Base-by-base conservation (phyloP, 2,329 filamentous ascomycete species). In the Mycosphaerella arachidis region DNA sequence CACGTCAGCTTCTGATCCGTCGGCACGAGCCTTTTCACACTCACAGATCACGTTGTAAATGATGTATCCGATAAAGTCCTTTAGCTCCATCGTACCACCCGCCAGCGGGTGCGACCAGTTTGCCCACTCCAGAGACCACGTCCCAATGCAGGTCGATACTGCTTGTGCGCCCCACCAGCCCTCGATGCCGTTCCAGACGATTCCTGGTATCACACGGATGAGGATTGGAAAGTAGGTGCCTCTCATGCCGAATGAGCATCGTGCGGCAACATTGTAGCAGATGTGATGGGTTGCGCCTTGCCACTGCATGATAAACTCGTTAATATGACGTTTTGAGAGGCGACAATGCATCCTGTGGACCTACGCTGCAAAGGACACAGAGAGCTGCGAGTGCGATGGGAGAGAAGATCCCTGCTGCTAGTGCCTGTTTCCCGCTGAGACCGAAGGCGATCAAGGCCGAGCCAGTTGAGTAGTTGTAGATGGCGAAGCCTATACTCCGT, bases 391-490 rank as follows among this genome's bases (percentile, higher is more conserved):
- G 43, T 27, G 55, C 57, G 12, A 64, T 29, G 10, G 62, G 62
- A n/a, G 62, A 64, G 62, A 64, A 64, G 18, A 64, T 60, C 0
- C 62, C 62, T 4, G 62, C 53, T 30, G 56, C 62, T 6, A 64
- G 59, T 27, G 62, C 62, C 48, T 64, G 62, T 45, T 62, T 59
- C 3, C 62, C 62, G 31, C 59, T 62, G 12, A 64, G 35, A 0
- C 62, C 62, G 30, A 59, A 64, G 13, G 59, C 59, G 46, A 64
- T 64, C 45, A 24, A 24, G 24, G 24, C 24, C 24, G 24, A 24
- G 24, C 24, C 24, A 24, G 24, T 24, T 24, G 24, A 24, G 24
- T 24, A 24, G 24, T 24, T 24, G 24, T 24, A 24, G 24, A 24
- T 24, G 24, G 2, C 24, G 24, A 24, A 24, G 24, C 24, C 24